Conservation (phyloP, 1,284 basidiomycete species). For the Dichomitus squalens region DNA sequence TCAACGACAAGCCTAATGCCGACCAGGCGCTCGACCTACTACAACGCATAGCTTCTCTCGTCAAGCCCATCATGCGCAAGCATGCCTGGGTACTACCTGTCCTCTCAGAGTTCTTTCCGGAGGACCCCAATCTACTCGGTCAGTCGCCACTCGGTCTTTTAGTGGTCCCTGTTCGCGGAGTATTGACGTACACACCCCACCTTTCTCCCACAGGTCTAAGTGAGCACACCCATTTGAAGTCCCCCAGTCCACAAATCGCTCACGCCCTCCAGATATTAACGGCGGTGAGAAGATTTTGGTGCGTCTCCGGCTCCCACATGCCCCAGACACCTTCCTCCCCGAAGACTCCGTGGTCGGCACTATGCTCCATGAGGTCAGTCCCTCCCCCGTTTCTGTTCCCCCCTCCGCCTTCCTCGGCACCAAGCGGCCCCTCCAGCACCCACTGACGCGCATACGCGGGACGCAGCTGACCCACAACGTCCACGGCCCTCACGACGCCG, state of each 20-base stretch:
- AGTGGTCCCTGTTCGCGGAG: too few relatives aligned
- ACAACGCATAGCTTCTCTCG: conserved; percentile 75
- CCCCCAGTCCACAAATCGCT: background rate
- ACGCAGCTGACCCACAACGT: conserved; percentile 83
- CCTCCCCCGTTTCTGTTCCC: background rate
- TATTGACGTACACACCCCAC: background rate
- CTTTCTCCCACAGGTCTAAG: conserved; percentile 38
- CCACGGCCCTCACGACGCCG: conserved; percentile 84
- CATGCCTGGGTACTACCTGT: conserved; percentile 80
- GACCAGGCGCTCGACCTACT: conserved; percentile 66
- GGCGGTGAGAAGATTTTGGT: conserved; percentile 79
- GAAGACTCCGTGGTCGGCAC: conserved; percentile 74
- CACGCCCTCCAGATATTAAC: conserved; percentile 65
- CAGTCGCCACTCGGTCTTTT: conserved; percentile 29
- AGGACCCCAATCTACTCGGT: conserved; percentile 75
- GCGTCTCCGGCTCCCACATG: conserved; percentile 70
- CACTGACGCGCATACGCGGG: background rate
- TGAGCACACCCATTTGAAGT: conserved; percentile 24
- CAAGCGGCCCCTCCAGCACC: background rate
- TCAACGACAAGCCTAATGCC: conserved; percentile 62
- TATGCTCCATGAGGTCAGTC: conserved; percentile 83
- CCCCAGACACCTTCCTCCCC: conserved; percentile 74
- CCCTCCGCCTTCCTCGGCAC: background rate
- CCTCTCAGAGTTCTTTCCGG: conserved; percentile 85
- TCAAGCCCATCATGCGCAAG: conserved; percentile 89